These are phyloP conservation scores for Catunica adiposa DNA, from an alignment of 2,329 filamentous ascomycete genomes.

Conservation along the genomic window DNA sequence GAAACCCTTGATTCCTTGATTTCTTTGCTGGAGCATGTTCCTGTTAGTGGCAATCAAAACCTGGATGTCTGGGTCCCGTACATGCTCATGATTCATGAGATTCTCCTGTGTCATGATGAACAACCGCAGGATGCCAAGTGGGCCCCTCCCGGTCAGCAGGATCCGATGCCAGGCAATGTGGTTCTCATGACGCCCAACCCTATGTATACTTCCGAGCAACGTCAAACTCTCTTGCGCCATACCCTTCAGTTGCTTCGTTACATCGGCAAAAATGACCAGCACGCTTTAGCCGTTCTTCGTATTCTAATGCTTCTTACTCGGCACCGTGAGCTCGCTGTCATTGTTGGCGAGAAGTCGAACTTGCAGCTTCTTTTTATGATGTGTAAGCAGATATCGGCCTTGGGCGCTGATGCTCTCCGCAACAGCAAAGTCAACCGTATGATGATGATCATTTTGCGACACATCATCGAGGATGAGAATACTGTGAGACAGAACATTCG, in stretches of 20 bases:
- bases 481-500: conserved; percentile 84
- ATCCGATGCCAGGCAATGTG: conserved; percentile 21
- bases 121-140: conserved; percentile 61
- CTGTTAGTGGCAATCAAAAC: conserved; percentile 53
- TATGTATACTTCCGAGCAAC: conserved; percentile 28
- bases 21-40: conserved; percentile 56
- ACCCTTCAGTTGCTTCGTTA: conserved; percentile 73
- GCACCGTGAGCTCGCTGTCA: conserved; percentile 53
- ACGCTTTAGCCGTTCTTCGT: conserved; percentile 69
- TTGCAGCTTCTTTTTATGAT: conserved; percentile 84
- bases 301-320: conserved; percentile 80
- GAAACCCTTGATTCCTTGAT: conserved; percentile 63
- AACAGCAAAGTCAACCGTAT: conserved; percentile 37
- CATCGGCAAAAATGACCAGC: conserved; percentile 69
- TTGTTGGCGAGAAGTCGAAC: conserved; percentile 73
- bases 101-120: conserved; percentile 74
- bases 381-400: conserved; percentile 76
- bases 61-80: conserved; percentile 87
- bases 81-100: conserved; percentile 77
- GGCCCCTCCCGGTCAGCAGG: conserved; percentile 36
- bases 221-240: conserved; percentile 53
- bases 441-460: conserved; percentile 74
- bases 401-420: conserved; percentile 56
- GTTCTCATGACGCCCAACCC: conserved; percentile 27
- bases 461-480: conserved; percentile 86